Evolutionary conservation across 331 rosid species (phyloP), one percentile per base, ranked within the genome.

Genomic region (Phaseolus coccineus): DNA sequence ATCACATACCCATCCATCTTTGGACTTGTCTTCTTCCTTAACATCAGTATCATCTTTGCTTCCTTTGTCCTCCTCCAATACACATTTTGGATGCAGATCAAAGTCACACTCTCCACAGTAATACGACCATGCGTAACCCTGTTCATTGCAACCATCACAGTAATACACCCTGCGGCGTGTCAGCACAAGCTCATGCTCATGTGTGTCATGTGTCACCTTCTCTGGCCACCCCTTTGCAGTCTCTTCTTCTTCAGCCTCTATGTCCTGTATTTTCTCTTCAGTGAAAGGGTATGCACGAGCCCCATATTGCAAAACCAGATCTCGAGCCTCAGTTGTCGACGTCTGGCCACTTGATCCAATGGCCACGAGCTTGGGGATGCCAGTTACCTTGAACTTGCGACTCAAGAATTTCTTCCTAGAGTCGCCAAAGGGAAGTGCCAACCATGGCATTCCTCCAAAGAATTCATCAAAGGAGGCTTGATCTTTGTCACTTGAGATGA

Each of bases 371-470:
- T 48, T 79, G 77, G 93, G 97, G 80, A 89, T 90, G 78, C 91
- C 89, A 9, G 37, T 22, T 27, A 90, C 84, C 85, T 64, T 89
- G 85, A 90, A 92, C 50, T 59, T 83, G 65, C 86, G 86, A 64
- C 80, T 89, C 73, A 92, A 77, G 28, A 68, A 67, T 56, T 82
- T 79, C 78, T 89, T 89, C 81, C 97, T 92, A 2, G 80, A 15
- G 78, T 92, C 97, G 2, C 89, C 96, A 78, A 78, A 89, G 55
- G 97, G 96, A 70, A 90, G 90, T 24, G 94, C 94, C 65, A 90
- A 61, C 97, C 96, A 90, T 15, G 97, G 96, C 97, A 92, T 92
- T 74, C 59, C 82, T 1, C 82, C 83, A 83, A 88, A 90, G 84
- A 69, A 89, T 8, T 82, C 89, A 4, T 90, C 88, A 52, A 90